These are phyloP conservation scores for Puccinia brachypodii DNA, from an alignment of 1,284 basidiomycete genomes.

Conservation along the genomic window DNA sequence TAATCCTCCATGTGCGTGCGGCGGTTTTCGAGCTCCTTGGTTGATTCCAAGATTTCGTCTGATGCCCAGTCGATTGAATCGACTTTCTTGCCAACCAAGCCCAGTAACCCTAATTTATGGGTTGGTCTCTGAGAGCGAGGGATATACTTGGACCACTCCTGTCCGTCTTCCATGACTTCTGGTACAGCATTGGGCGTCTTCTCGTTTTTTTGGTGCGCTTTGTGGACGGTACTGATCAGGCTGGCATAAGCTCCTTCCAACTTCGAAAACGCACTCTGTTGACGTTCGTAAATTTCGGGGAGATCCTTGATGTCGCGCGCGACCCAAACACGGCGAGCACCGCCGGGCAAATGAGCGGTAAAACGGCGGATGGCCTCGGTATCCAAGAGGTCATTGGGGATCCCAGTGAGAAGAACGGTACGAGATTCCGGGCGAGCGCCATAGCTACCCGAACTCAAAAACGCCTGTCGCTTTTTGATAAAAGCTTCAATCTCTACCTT, in stretches of 20 bases:
- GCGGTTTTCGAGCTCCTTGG: slow-evolving; percentile 60
- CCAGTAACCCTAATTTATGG: slow-evolving; percentile 66
- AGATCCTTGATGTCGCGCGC: slow-evolving; percentile 81
- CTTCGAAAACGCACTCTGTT: slow-evolving; percentile 70
- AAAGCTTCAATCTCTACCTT: slow-evolving; percentile 77
- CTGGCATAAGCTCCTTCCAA: slow-evolving; percentile 81
- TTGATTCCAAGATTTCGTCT: slow-evolving; percentile 63
- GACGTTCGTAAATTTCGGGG: slow-evolving; percentile 77
- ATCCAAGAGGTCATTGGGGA: slow-evolving; percentile 73
- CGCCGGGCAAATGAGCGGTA: slow-evolving; percentile 77
- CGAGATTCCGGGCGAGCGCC: slow-evolving; percentile 74
- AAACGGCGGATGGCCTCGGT: slow-evolving; percentile 67
- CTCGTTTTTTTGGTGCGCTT: slow-evolving; percentile 58
- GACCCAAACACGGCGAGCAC: slow-evolving; percentile 84
- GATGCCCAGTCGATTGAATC: slow-evolving; percentile 84
- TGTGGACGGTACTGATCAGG: slow-evolving; percentile 72
- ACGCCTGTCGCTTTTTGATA: slow-evolving; percentile 75
- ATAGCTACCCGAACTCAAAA: slow-evolving; percentile 75
- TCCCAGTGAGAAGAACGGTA: slow-evolving; percentile 83
- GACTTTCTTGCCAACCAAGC: slow-evolving; percentile 73
- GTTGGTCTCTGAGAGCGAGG: slow-evolving; percentile 73
- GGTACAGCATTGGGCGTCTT: slow-evolving; percentile 55
- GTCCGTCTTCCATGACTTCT: slow-evolving; percentile 52
- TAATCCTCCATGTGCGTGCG: slow-evolving; percentile 67
- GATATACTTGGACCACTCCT: slow-evolving; percentile 63